These are phyloP conservation scores for Neolecta irregularis DNA, from an alignment of 1,139 yeast genomes.

Conservation along the genomic window DNA sequence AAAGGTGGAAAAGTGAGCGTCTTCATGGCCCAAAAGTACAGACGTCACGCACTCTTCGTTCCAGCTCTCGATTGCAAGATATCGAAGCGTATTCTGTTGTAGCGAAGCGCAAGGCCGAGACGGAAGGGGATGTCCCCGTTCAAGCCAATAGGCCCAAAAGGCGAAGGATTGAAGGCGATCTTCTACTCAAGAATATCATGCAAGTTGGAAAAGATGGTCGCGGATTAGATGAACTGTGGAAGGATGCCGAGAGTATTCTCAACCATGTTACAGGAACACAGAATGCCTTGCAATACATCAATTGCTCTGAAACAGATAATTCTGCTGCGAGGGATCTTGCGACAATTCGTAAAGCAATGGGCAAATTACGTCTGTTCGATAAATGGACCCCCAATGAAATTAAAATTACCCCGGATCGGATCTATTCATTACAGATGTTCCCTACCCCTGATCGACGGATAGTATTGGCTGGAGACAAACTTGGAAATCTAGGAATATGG, in stretches of 20 bases:
- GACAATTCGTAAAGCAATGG: slow-evolving; percentile 38
- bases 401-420: slow-evolving; percentile 55
- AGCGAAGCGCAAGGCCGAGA: slow-evolving; percentile 16
- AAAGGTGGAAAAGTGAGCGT: no score
- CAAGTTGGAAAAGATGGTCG: slow-evolving; percentile 17
- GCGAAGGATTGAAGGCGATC: slow-evolving; percentile 3
- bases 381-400: slow-evolving; percentile 55
- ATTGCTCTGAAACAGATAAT: no score
- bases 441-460: slow-evolving; percentile 50
- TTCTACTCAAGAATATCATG: slow-evolving; percentile 20
- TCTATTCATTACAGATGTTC: slow-evolving; percentile 60
- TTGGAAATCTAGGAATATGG: slow-evolving; percentile 83
- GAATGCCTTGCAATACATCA: no score
- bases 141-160: neutral
- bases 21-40: no score
- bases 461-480: slow-evolving; percentile 72
- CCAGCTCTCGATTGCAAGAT: slow-evolving; percentile 25
- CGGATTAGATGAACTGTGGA: slow-evolving; percentile 24
- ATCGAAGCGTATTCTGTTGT: slow-evolving; percentile 20
- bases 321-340: slow-evolving; percentile 20
- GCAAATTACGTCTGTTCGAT: slow-evolving; percentile 35
- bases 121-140: no score
- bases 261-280: slow-evolving; percentile 21
- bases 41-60: no score
- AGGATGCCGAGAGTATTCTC: slow-evolving; percentile 27